A percentile compares a stretch with the other conserved stretches of the same genome.
Evolutionary conservation across 768 basidiomycete genomes (phyloP).

Genomic region (Pleurotus cornucopiae): DNA sequence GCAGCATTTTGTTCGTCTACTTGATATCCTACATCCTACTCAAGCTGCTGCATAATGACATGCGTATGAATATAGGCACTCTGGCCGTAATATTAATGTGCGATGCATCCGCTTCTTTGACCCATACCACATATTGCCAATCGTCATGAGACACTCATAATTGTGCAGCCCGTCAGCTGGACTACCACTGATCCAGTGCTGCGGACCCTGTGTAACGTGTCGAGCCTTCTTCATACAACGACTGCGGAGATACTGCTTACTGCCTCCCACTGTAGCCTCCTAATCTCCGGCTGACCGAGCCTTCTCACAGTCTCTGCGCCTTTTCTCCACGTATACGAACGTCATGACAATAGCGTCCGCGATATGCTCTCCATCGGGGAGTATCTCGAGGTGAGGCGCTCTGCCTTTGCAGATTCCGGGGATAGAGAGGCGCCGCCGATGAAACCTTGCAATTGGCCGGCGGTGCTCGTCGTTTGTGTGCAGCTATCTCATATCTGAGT

Average conservation of each 20-base stretch:
- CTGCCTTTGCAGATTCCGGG: conserved; percentile 10
- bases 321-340: conserved; percentile 24
- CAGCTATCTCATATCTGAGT: not conserved
- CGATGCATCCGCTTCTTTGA: too few relatives aligned
- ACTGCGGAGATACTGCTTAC: conserved; percentile 9
- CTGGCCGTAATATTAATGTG: too few relatives aligned
- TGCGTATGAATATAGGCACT: too few relatives aligned
- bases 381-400: conserved; percentile 17
- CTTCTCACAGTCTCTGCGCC: conserved; percentile 14
- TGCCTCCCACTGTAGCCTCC: not conserved
- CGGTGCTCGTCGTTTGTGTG: conserved; percentile 1
- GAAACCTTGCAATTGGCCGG: not conserved
- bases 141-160: too few relatives aligned
- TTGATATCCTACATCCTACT: not conserved
- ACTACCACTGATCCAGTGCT: not conserved
- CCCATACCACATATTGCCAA: too few relatives aligned
- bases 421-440: not conserved
- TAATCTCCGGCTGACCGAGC: not conserved
- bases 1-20: not conserved
- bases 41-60: not conserved
- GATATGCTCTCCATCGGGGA: conserved; percentile 20
- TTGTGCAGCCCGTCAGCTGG: too few relatives aligned
- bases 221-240: not conserved
- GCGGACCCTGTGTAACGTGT: not conserved
- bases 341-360: conserved; percentile 23